phyloP scores from a whole-genome alignment of 768 basidiomycete genomes.

The Leccinum rimulosum region DNA sequence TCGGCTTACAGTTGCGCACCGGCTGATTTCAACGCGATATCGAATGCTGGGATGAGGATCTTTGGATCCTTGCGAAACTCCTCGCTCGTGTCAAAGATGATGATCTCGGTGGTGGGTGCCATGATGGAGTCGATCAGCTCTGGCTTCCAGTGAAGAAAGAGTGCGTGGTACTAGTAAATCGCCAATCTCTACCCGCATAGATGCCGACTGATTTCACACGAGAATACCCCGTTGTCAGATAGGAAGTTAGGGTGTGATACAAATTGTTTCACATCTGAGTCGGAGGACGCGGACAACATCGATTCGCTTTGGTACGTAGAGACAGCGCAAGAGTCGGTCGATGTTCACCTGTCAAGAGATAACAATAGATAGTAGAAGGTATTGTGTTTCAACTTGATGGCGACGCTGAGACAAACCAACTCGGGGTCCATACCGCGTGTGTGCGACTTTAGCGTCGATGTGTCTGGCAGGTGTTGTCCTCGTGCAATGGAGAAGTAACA shows the following conservation, averaged over 20 bases:
- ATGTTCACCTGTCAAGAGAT: not conserved
- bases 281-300: not conserved
- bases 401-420: not conserved
- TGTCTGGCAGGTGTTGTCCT: too few species aligned
- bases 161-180: not conserved
- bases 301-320: not conserved
- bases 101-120: not conserved
- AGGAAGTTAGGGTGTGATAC: too few species aligned
- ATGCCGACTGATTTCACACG: too few species aligned
- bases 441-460: too few species aligned
- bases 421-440: not conserved
- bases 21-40: not conserved
- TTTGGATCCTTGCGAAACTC: not conserved
- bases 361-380: not conserved
- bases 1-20: not conserved
- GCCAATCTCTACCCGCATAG: not conserved
- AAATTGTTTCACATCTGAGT: too few species aligned
- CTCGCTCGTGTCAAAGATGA: not conserved
- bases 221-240: too few species aligned
- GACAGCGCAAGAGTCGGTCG: not conserved
- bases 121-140: not conserved
- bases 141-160: not conserved
- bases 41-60: not conserved
- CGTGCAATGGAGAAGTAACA: too few species aligned
- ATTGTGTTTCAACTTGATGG: not conserved